Evolutionary conservation across 2,329 filamentous ascomycete species (phyloP), one percentile per base, ranked within the genome.

Genomic region (Macrophomina pseudophaseolina): DNA sequence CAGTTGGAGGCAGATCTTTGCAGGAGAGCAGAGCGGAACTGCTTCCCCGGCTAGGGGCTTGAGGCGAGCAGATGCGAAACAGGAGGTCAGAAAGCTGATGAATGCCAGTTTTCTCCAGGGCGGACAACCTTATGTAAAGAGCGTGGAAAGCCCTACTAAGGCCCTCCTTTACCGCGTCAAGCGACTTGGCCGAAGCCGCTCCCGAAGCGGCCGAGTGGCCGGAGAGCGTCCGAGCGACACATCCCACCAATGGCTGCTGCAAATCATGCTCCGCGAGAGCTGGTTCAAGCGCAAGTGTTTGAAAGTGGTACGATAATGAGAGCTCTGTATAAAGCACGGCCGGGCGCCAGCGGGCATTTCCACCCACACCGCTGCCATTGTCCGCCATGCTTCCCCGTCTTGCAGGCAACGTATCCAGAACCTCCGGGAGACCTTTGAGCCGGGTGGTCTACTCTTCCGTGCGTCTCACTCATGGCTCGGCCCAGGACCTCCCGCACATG

Each of bases 401-500:
- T 5, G 53, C 44, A 16, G 51, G 33, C 28, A 60, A 30, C 30
- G 46, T 53, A 4, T 51, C 52, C 12, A 8, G 44, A n/a, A 11
- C n/a, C 5, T 28, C 44, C 3, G n/a, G 3, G 4, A 30, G n/a
- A 28, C 42, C 51, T 12, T 12, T 56, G 6, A 33, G 9, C 9
- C 8, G n/a, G 2, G 53, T 44, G 18, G 23, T 35, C 4, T 48
- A 44, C 51, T 49, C 51, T 2, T 56, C 62, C 9, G 12, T 52
- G 7, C 52, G 54, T 4, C 40, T 32, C 23, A 7, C 32, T 14
- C 53, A 66, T n/a, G 35, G 46, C 66, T 64, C 54, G 28, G 49
- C 44, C 54, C 54, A 67, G 71, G 56, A 72, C 72, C 33, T 71
- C 78, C 44, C 72, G 79, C 58, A 77, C 33, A 58, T 66, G 64